Evolutionary conservation across 1,284 basidiomycete genomes (phyloP).

Genomic region (Trametes pubescens): DNA sequence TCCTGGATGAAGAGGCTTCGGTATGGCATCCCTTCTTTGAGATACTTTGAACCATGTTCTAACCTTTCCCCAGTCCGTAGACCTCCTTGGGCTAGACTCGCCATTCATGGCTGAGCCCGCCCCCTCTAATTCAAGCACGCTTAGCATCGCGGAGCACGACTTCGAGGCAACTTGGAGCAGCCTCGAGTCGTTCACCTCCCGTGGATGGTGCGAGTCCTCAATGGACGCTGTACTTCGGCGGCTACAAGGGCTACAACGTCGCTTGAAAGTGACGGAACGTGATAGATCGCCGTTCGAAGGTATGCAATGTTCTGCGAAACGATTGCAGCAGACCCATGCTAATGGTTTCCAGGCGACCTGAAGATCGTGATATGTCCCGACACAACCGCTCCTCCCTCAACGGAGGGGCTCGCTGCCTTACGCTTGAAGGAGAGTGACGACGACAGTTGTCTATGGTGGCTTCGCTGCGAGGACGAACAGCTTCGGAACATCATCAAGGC

Average conservation of each 20-base stretch:
- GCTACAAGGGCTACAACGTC: slow-evolving; percentile 57
- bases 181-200: slow-evolving; percentile 52
- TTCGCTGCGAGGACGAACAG: slow-evolving; percentile 59
- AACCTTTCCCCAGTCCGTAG: slow-evolving; percentile 51
- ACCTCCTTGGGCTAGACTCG: slow-evolving; percentile 75
- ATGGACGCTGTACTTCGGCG: slow-evolving; percentile 59
- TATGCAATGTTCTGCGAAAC: slow-evolving; percentile 38
- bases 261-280: slow-evolving; percentile 58
- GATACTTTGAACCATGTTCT: neutral
- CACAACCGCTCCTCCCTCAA: slow-evolving; percentile 11
- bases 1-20: slow-evolving; percentile 36
- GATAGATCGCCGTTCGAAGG: slow-evolving; percentile 69
- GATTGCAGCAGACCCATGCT: neutral
- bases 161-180: slow-evolving; percentile 66
- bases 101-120: slow-evolving; percentile 62
- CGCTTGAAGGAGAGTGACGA: slow-evolving; percentile 71
- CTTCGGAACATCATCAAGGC: slow-evolving; percentile 37
- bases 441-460: slow-evolving; percentile 75
- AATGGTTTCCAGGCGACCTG: slow-evolving; percentile 58
- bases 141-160: slow-evolving; percentile 44
- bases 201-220: slow-evolving; percentile 72
- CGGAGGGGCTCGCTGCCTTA: slow-evolving; percentile 49
- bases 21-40: slow-evolving; percentile 13
- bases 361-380: slow-evolving; percentile 58
- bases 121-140: slow-evolving; percentile 26